phyloP scores from a whole-genome alignment of 768 basidiomycete species.

The Mrakia hoshinonis region DNA sequence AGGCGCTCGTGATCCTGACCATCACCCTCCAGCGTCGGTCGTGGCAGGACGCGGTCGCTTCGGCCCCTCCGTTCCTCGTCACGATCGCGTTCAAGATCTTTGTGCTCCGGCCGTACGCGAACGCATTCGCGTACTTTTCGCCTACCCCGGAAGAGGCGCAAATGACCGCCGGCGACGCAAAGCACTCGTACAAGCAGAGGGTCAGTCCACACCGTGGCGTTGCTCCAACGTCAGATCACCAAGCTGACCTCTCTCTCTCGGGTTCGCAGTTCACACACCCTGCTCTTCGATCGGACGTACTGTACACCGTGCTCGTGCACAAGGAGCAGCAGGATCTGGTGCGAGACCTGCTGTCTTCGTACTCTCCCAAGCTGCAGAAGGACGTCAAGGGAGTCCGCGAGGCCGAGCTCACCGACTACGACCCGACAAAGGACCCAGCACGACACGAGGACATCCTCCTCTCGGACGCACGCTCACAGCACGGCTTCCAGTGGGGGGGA shows the following conservation, averaged over 20 bases:
- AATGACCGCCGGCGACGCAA: constrained; percentile 53
- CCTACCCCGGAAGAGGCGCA: constrained; percentile 52
- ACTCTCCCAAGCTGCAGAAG: constrained; percentile 21
- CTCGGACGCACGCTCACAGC: not conserved
- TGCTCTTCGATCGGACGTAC: constrained; percentile 72
- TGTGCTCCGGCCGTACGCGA: constrained; percentile 58
- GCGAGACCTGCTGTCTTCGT: constrained; percentile 22
- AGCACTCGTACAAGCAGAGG: constrained; percentile 41
- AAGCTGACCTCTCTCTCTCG: not conserved
- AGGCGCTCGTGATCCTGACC: constrained; percentile 52
- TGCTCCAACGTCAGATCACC: not conserved
- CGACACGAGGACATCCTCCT: constrained; percentile 2
- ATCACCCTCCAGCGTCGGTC: constrained; percentile 30
- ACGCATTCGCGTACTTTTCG: constrained; percentile 70
- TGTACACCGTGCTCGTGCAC: constrained; percentile 41
- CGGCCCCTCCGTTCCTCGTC: constrained; percentile 55
- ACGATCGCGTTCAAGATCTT: constrained; percentile 76
- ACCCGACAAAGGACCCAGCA: constrained; percentile 6
- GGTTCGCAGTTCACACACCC: constrained; percentile 69
- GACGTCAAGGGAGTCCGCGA: constrained; percentile 28
- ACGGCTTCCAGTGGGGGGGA: not conserved
- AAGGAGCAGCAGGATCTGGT: constrained; percentile 30
- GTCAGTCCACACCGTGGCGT: constrained; percentile 33
- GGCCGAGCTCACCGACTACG: constrained; percentile 25
- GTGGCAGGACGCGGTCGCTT: constrained; percentile 26